Evolutionary conservation across 352 stramenopile genomes (phyloP).

Genomic region (Lagenidium sp.): DNA sequence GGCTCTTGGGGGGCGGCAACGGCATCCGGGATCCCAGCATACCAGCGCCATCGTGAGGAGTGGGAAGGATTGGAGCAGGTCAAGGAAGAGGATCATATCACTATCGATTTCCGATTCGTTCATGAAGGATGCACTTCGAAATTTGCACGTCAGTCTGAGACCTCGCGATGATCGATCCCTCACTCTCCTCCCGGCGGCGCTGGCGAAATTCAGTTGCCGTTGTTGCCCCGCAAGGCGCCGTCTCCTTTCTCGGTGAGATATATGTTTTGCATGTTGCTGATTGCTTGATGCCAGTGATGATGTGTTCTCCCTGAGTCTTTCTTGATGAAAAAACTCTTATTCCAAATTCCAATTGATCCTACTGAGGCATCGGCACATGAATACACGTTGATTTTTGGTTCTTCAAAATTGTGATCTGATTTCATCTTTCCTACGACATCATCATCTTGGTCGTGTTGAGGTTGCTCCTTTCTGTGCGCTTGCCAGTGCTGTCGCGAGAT

Average conservation of each 20-base stretch:
- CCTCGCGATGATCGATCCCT: conserved; percentile 8
- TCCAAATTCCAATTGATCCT: conserved; percentile 86
- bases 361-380: conserved; percentile 46
- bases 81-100: conserved; percentile 11
- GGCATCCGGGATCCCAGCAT: no score
- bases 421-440: background rate
- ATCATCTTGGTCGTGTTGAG: conserved; percentile 2
- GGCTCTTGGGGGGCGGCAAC: no score
- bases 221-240: background rate
- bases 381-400: background rate
- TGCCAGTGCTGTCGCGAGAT: conserved; percentile 6
- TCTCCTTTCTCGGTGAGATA: background rate
- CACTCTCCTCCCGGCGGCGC: background rate
- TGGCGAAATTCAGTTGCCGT: no score
- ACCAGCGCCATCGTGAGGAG: no score
- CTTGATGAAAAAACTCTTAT: conserved; percentile 58
- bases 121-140: conserved; percentile 30
- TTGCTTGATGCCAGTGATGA: conserved; percentile 51
- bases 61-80: background rate
- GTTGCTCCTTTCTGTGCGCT: conserved; percentile 1
- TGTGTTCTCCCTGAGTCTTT: conserved; percentile 52
- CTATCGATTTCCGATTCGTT: conserved; percentile 8
- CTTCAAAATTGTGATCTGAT: background rate
- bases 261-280: conserved; percentile 14
- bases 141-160: conserved; percentile 90